These are phyloP conservation scores for Orbilia quercus DNA, from an alignment of 2,329 filamentous ascomycete genomes.

Conservation along the genomic window DNA sequence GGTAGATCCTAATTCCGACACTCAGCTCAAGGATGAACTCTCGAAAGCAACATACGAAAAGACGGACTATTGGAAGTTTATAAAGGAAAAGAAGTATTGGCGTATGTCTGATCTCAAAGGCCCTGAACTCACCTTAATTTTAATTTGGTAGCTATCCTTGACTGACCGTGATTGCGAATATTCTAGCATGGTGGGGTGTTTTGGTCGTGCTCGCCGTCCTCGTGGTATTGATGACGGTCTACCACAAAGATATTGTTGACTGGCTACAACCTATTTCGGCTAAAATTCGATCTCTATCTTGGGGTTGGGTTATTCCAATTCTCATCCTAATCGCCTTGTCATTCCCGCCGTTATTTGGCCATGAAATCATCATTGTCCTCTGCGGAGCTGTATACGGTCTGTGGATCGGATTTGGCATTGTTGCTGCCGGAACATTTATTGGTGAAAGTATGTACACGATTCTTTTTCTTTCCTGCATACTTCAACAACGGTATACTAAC, in stretches of 20 bases:
- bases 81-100: conserved; percentile 49
- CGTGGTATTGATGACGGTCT: conserved; percentile 60
- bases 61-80: conserved; percentile 36
- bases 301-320: conserved; percentile 64
- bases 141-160: background rate
- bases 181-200: conserved; percentile 39
- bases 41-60: conserved; percentile 15
- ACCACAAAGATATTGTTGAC: conserved; percentile 63
- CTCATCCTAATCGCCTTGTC: conserved; percentile 64
- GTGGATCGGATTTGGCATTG: conserved; percentile 64
- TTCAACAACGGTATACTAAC: too few relatives aligned
- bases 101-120: conserved; percentile 22
- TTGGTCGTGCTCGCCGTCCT: conserved; percentile 56
- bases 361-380: conserved; percentile 64
- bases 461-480: too few relatives aligned
- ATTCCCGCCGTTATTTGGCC: conserved; percentile 65
- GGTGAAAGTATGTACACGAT: conserved; percentile 64
- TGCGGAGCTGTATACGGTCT: conserved; percentile 64
- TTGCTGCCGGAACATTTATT: conserved; percentile 64
- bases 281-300: conserved; percentile 63
- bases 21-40: background rate
- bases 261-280: conserved; percentile 63
- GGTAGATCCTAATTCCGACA: background rate
- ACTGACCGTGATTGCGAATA: background rate
- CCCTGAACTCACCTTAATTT: too few relatives aligned